These are phyloP conservation scores for Teratosphaeria epicoccoides DNA, from an alignment of 2,329 filamentous ascomycete species.

Conservation along the genomic window DNA sequence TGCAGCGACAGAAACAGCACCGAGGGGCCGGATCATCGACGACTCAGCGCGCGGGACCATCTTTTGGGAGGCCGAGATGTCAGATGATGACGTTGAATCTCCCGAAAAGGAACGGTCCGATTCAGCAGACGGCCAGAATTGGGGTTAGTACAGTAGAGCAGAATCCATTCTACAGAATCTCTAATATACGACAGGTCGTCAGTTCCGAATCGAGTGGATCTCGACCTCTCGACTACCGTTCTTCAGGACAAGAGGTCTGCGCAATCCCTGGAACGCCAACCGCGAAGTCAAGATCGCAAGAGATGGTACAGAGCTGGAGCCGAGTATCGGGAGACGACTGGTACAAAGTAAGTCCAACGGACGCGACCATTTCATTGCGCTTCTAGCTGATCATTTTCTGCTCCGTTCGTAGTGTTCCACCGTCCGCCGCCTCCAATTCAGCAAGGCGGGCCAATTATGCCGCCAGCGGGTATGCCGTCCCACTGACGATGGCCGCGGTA, in stretches of 20 bases:
- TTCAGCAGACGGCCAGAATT: constrained; percentile 47
- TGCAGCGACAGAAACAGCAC: constrained; percentile 64
- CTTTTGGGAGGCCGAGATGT: constrained; percentile 79
- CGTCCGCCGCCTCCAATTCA: neutral
- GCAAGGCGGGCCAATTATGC: neutral
- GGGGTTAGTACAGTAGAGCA: constrained; percentile 44
- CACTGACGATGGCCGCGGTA: neutral
- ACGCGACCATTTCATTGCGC: neutral
- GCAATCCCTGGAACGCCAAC: constrained; percentile 93
- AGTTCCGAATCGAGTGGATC: constrained; percentile 84
- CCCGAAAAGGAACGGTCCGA: constrained; percentile 12
- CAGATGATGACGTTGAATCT: constrained; percentile 37
- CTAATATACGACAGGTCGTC: constrained; percentile 41
- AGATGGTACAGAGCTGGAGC: constrained; percentile 88
- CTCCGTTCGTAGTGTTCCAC: neutral
- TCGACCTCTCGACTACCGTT: constrained; percentile 77
- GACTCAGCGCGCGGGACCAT: constrained; percentile 90
- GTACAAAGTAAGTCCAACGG: constrained; percentile 41
- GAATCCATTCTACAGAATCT: neutral
- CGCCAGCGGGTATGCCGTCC: neutral
- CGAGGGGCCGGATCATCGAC: constrained; percentile 78
- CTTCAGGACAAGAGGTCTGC: constrained; percentile 72
- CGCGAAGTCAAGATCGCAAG: constrained; percentile 91
- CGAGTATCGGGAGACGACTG: constrained; percentile 63
- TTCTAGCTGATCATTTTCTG: neutral